Conservation (phyloP, 192 early-diverging fungal species). For the Entophlyctis helioformis region DNA sequence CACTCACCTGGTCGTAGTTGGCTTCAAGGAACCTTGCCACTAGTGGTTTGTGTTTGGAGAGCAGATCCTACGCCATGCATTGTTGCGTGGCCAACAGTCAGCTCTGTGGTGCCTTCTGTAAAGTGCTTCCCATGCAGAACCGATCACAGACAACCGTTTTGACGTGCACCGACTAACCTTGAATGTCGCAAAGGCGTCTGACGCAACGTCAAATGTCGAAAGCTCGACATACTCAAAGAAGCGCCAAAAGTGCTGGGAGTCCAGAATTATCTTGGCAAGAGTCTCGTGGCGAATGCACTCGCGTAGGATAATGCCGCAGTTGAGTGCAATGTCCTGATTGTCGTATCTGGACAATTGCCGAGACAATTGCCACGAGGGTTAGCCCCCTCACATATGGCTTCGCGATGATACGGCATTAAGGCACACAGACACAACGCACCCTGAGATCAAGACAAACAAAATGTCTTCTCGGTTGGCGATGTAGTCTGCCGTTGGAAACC, state of each 20-base stretch:
- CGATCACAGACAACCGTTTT: no score
- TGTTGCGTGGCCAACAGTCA: no score
- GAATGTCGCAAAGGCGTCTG: conserved; percentile 96
- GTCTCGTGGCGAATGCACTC: conserved; percentile 94
- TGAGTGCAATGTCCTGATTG: conserved; percentile 90
- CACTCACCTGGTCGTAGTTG: conserved; percentile 69
- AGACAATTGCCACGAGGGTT: no score
- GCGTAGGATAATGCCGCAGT: conserved; percentile 94
- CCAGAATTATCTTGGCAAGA: conserved; percentile 74
- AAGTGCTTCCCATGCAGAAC: no score
- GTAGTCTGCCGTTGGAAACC: conserved; percentile 95
- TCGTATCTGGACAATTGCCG: conserved; percentile 60
- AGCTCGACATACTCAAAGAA: conserved; percentile 95
- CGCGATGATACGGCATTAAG: no score
- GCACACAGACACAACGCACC: no score
- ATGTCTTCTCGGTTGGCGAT: conserved; percentile 75
- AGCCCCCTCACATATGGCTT: no score
- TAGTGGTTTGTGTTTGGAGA: conserved; percentile 88
- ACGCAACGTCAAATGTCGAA: conserved; percentile 95
- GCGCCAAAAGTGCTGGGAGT: conserved; percentile 78
- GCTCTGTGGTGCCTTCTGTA: no score
- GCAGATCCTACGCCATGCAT: conserved; percentile 61
- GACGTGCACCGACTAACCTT: no score
- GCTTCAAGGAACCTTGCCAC: conserved; percentile 78
- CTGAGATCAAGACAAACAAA: no score